Percentiles rank a stretch among this genome's conserved stretches.
These are phyloP conservation scores for Zizania palustris DNA, from an alignment of 202 grass and related monocot species.

Conservation along the genomic window DNA sequence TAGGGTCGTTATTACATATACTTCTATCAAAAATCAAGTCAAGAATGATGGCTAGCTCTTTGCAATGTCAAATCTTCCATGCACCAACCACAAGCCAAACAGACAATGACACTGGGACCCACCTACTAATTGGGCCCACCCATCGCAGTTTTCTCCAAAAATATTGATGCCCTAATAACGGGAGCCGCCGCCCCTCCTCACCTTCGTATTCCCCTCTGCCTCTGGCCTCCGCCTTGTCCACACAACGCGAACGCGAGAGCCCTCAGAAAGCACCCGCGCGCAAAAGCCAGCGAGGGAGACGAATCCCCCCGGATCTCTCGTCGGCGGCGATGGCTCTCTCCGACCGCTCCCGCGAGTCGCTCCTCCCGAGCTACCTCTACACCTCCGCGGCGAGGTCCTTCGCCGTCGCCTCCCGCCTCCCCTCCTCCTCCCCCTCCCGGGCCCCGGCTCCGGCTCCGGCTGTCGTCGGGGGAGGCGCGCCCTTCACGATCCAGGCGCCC, in stretches of 20 bases:
- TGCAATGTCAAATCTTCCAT: too few species aligned
- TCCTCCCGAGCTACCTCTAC: slow-evolving; percentile 71
- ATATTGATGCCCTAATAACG: slow-evolving; percentile 45
- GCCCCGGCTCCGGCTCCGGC: slow-evolving; percentile 11
- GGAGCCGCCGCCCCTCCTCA: not conserved
- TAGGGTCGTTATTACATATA: too few species aligned
- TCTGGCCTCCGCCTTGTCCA: slow-evolving; percentile 39
- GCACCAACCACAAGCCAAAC: not conserved
- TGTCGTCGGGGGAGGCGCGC: slow-evolving; percentile 14
- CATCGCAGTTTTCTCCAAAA: slow-evolving; percentile 8
- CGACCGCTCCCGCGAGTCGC: slow-evolving; percentile 67
- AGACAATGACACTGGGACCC: not conserved
- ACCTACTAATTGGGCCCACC: slow-evolving; percentile 30
- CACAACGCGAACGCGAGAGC: slow-evolving; percentile 41
- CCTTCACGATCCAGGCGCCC: slow-evolving; percentile 72
- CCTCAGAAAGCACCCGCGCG: too few species aligned
- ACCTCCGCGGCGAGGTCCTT: slow-evolving; percentile 47
- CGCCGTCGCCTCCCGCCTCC: slow-evolving; percentile 28
- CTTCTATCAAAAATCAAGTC: too few species aligned
- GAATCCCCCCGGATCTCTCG: slow-evolving; percentile 48
- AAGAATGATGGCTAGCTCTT: too few species aligned
- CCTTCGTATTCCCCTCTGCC: slow-evolving; percentile 45
- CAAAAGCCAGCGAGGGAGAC: not conserved
- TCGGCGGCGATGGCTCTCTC: slow-evolving; percentile 70
- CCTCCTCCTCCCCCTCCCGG: slow-evolving; percentile 31